Percentiles rank a stretch among this genome's conserved stretches.
These are phyloP conservation scores for Aspergillus udagawae DNA, from an alignment of 2,329 filamentous ascomycete genomes.

Conservation along the genomic window DNA sequence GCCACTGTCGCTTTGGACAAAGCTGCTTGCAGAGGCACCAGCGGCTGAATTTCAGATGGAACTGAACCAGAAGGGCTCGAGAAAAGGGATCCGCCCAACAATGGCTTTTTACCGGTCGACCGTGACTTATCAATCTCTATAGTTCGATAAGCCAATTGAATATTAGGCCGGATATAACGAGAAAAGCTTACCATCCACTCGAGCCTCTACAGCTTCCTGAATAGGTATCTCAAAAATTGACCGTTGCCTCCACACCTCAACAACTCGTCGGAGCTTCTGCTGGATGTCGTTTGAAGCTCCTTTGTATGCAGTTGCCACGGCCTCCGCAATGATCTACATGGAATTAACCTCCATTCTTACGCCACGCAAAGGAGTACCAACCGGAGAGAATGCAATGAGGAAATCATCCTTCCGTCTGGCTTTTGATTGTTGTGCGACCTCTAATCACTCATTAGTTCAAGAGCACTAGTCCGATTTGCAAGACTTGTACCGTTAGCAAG, in stretches of 20 bases:
- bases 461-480: not conserved
- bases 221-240: constrained; percentile 78
- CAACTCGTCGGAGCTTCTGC: constrained; percentile 77
- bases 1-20: constrained; percentile 69
- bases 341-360: constrained; percentile 18
- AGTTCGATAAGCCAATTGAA: constrained; percentile 4
- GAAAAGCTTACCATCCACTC: constrained; percentile 67
- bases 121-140: constrained; percentile 55
- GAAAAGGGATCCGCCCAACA: constrained; percentile 68
- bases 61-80: constrained; percentile 54
- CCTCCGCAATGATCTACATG: constrained; percentile 72
- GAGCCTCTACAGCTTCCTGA: constrained; percentile 73
- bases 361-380: constrained; percentile 24
- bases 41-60: constrained; percentile 70
- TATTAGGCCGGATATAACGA: not conserved
- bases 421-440: constrained; percentile 95
- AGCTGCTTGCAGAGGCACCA: constrained; percentile 70
- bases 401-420: constrained; percentile 91
- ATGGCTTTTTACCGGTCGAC: constrained; percentile 50
- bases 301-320: constrained; percentile 85
- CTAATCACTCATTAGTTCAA: constrained; percentile 45
- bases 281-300: constrained; percentile 82
- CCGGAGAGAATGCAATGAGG: constrained; percentile 81
- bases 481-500: constrained; percentile 78
- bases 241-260: constrained; percentile 91